phyloP scores from a whole-genome alignment of 2,329 filamentous ascomycete genomes.

The Fusarium tupiense region DNA sequence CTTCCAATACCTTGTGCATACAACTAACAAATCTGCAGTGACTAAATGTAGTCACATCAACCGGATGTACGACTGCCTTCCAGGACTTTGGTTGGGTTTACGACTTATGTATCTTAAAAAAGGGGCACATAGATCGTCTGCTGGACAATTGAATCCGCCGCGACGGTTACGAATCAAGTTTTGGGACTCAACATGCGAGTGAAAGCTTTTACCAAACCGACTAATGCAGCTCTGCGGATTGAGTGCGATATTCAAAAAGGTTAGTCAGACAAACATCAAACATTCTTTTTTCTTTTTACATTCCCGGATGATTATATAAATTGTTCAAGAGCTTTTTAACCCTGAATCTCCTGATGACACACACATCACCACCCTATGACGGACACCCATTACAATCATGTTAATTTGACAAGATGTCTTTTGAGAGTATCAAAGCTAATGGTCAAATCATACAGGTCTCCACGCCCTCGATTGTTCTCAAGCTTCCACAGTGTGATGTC shows the following conservation, averaged over 20 bases:
- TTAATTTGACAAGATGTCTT: conserved; percentile 36
- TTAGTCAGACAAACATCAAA: conserved; percentile 51
- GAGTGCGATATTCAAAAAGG: conserved; percentile 48
- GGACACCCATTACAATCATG: conserved; percentile 42
- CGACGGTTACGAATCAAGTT: conserved; percentile 48
- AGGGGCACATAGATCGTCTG: conserved; percentile 60
- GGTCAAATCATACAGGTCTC: conserved; percentile 29
- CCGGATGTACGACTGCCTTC: conserved; percentile 54
- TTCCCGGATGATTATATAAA: conserved; percentile 65
- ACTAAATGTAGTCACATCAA: conserved; percentile 57
- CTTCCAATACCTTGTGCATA: background rate
- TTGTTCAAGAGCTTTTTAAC: conserved; percentile 74
- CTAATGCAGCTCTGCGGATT: conserved; percentile 12
- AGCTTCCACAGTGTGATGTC: conserved; percentile 27
- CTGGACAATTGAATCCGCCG: conserved; percentile 53
- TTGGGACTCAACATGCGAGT: conserved; percentile 28
- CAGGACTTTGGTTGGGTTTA: conserved; percentile 56
- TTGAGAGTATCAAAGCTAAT: conserved; percentile 54
- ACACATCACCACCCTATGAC: conserved; percentile 69
- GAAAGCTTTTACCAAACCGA: conserved; percentile 36
- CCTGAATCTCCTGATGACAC: conserved; percentile 69
- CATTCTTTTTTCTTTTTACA: conserved; percentile 2
- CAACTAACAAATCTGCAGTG: conserved; percentile 58
- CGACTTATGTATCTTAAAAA: conserved; percentile 53
- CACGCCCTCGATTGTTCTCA: conserved; percentile 7